These are phyloP conservation scores for Elongisporangium anandrum DNA, from an alignment of 352 stramenopile genomes.

Conservation along the genomic window DNA sequence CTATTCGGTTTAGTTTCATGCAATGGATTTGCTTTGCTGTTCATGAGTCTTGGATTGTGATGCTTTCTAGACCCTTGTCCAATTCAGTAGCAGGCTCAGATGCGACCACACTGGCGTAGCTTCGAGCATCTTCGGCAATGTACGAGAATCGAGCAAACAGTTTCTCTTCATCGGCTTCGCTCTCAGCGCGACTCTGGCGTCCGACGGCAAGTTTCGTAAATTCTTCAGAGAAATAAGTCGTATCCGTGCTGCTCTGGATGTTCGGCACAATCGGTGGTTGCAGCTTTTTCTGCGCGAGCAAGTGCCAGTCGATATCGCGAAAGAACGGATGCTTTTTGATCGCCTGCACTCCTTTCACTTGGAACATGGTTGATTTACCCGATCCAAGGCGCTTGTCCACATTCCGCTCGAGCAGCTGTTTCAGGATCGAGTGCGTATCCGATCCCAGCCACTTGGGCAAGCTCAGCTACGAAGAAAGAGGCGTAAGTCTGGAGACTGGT, in stretches of 20 bases:
- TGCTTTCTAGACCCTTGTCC: neutral
- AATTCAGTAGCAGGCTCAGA: neutral
- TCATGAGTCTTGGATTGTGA: neutral
- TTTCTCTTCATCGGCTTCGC: constrained; percentile 30
- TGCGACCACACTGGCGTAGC: constrained; percentile 46
- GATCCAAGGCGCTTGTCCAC: constrained; percentile 92
- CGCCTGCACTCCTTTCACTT: constrained; percentile 94
- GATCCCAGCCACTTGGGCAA: constrained; percentile 79
- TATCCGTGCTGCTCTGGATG: constrained; percentile 86
- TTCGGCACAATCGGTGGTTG: constrained; percentile 87
- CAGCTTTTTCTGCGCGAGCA: constrained; percentile 90
- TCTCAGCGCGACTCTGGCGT: constrained; percentile 41
- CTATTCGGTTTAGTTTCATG: neutral
- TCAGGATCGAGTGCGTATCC: constrained; percentile 93
- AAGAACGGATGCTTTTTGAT: constrained; percentile 97
- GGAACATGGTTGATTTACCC: constrained; percentile 96
- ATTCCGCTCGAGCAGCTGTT: constrained; percentile 96
- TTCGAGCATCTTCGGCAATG: constrained; percentile 51
- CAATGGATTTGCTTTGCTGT: neutral
- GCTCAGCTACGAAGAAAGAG: constrained; percentile 23
- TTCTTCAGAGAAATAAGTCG: constrained; percentile 93
- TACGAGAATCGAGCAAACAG: constrained; percentile 78
- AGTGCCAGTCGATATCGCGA: constrained; percentile 90
- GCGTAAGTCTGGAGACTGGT: neutral
- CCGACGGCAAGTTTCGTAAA: constrained; percentile 75